Evolutionary conservation across 176 grass and related monocot genomes (phyloP).

Genomic region (Raddia guianensis): DNA sequence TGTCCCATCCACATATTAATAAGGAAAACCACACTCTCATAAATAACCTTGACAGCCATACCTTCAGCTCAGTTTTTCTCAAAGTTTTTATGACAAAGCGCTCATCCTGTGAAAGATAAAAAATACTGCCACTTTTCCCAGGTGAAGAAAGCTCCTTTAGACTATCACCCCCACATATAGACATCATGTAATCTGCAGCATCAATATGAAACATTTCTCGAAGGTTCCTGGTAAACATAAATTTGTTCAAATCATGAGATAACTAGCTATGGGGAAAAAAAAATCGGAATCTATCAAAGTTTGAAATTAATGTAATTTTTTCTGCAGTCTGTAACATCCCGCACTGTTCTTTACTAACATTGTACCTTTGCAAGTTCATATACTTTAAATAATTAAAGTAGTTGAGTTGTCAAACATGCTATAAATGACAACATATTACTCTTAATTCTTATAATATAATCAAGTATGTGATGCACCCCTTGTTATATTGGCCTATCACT

Average conservation of each 20-base stretch:
- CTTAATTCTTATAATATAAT: neutral
- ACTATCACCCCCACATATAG: slow-evolving; percentile 91
- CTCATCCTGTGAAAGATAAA: slow-evolving; percentile 97
- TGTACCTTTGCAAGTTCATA: neutral
- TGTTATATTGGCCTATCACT: slow-evolving; percentile 15
- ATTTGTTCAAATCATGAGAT: slow-evolving; percentile 11
- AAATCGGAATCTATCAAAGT: neutral
- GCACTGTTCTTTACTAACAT: slow-evolving; percentile 14
- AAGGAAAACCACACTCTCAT: slow-evolving; percentile 22
- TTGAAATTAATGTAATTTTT: neutral
- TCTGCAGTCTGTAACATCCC: slow-evolving; percentile 1
- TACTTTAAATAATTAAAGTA: slow-evolving; percentile 16
- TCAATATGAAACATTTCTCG: slow-evolving; percentile 99
- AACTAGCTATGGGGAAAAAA: slow-evolving; percentile 29
- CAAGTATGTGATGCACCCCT: neutral
- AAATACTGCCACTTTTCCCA: slow-evolving; percentile 99
- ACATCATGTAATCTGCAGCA: slow-evolving; percentile 99
- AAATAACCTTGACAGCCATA: slow-evolving; percentile 32
- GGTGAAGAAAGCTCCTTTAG: slow-evolving; percentile 99
- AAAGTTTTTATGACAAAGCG: slow-evolving; percentile 98
- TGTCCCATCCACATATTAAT: slow-evolving; percentile 7
- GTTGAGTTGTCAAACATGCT: neutral
- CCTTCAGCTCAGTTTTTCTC: slow-evolving; percentile 91
- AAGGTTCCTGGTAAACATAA: slow-evolving; percentile 70
- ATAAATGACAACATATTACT: neutral